Percentiles rank a stretch among this genome's conserved stretches.
Conservation (phyloP, 2,329 filamentous ascomycete species). For the Graphilbum ipis-grandicollis region DNA sequence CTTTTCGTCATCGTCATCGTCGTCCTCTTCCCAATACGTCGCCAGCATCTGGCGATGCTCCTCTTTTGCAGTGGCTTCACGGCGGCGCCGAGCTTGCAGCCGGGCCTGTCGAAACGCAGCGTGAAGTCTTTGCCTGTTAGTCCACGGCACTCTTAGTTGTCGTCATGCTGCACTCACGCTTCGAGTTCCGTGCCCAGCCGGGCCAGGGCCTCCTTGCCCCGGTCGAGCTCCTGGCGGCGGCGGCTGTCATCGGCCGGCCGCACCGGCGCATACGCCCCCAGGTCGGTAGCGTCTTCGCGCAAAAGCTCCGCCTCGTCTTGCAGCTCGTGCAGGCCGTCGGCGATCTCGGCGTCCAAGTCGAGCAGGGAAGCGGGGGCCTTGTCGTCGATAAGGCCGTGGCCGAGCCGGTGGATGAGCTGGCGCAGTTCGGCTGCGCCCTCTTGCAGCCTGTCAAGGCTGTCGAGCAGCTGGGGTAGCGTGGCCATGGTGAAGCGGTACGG, state of each 20-base stretch:
- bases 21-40: constrained; percentile 24
- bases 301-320: constrained; percentile 75
- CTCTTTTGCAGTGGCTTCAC: constrained; percentile 54
- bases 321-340: constrained; percentile 56
- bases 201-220: constrained; percentile 48
- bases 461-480: constrained; percentile 43
- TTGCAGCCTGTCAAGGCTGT: constrained; percentile 41
- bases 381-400: constrained; percentile 15
- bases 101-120: constrained; percentile 67
- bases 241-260: not conserved
- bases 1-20: constrained; percentile 12
- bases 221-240: constrained; percentile 35
- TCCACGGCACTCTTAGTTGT: too few species aligned
- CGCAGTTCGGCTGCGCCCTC: constrained; percentile 41
- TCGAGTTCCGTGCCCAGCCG: constrained; percentile 55
- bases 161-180: too few species aligned
- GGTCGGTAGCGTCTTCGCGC: constrained; percentile 58
- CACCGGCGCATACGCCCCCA: constrained; percentile 20
- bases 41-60: constrained; percentile 64
- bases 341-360: constrained; percentile 35
- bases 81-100: constrained; percentile 56
- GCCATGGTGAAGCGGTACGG: too few species aligned
- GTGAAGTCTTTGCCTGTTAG: constrained; percentile 37
- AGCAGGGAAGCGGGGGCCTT: constrained; percentile 30
- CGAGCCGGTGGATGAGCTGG: constrained; percentile 41